These are phyloP conservation scores for Colletotrichum coccodes DNA, from an alignment of 2,329 filamentous ascomycete species.

Conservation along the genomic window DNA sequence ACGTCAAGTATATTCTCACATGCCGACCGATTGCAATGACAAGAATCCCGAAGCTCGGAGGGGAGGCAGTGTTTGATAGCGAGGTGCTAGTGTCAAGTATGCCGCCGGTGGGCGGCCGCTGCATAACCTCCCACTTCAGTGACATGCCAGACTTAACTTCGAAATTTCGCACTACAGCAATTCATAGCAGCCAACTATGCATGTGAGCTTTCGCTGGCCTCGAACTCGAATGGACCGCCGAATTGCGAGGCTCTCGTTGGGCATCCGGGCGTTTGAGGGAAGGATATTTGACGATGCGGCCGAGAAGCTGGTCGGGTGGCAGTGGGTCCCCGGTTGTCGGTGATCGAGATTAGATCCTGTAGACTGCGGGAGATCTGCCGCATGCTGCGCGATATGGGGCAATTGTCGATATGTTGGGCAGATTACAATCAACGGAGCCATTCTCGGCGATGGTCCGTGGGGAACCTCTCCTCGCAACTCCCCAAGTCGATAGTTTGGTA, in stretches of 20 bases:
- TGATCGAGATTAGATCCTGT: conserved; percentile 27
- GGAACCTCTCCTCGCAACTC: not conserved
- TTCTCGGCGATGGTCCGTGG: not conserved
- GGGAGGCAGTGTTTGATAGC: not conserved
- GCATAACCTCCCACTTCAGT: not conserved
- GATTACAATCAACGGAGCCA: not conserved
- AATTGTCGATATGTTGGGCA: not conserved
- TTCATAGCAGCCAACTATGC: not conserved
- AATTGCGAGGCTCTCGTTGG: not conserved
- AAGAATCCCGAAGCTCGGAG: not conserved
- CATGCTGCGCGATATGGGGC: conserved; percentile 13
- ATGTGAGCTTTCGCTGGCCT: not conserved
- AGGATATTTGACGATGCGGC: not conserved
- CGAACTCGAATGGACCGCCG: not conserved
- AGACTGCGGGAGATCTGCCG: conserved; percentile 25
- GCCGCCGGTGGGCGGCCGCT: conserved; percentile 1
- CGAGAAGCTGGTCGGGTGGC: conserved; percentile 1
- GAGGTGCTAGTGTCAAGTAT: not conserved
- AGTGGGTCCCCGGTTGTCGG: conserved; percentile 9
- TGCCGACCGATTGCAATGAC: not conserved
- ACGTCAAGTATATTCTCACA: not conserved
- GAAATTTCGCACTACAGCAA: not conserved
- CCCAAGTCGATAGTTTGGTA: not conserved
- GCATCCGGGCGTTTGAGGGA: not conserved
- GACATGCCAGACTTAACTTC: not conserved